Conservation (phyloP, 1,139 yeast species). For the Nakaseomyces uthaithaninus region DNA sequence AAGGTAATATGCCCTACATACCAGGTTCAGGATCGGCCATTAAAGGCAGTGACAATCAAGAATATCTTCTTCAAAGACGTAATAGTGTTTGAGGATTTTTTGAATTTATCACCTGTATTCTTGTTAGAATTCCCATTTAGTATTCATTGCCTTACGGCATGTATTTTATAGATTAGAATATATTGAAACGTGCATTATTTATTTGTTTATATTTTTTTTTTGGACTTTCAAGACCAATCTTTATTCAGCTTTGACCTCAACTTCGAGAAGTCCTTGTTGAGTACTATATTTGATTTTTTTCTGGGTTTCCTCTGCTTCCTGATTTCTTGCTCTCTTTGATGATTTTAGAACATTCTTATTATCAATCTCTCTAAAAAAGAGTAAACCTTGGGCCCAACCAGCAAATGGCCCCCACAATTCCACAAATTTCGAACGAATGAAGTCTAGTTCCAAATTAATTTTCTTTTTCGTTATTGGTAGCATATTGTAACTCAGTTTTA, state of each 20-base stretch:
- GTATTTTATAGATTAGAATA: neutral
- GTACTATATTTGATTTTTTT: conserved; percentile 1
- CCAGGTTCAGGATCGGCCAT: conserved; percentile 39
- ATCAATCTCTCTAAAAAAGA: conserved; percentile 82
- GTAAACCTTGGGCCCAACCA: conserved; percentile 95
- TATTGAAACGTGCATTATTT: conserved; percentile 10
- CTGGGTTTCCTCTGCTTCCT: neutral
- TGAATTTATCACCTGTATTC: neutral
- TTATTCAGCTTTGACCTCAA: conserved; percentile 9
- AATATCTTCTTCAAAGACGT: conserved; percentile 42
- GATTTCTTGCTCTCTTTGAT: neutral
- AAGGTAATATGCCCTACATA: conserved; percentile 52
- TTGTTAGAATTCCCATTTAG: no score
- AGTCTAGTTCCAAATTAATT: conserved; percentile 46
- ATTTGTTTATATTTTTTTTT: conserved; percentile 22
- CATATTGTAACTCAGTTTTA: conserved; percentile 26
- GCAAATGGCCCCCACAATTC: conserved; percentile 83
- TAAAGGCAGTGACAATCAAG: conserved; percentile 16
- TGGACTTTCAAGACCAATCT: conserved; percentile 21
- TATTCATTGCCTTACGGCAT: neutral
- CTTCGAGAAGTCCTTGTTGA: conserved; percentile 5
- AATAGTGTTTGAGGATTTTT: conserved; percentile 43
- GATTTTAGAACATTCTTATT: conserved; percentile 32
- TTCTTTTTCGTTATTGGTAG: conserved; percentile 37
- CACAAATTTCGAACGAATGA: conserved; percentile 52